These are phyloP conservation scores for Sclerotiophoma versabilis DNA, from an alignment of 2,329 filamentous ascomycete genomes.

Conservation along the genomic window DNA sequence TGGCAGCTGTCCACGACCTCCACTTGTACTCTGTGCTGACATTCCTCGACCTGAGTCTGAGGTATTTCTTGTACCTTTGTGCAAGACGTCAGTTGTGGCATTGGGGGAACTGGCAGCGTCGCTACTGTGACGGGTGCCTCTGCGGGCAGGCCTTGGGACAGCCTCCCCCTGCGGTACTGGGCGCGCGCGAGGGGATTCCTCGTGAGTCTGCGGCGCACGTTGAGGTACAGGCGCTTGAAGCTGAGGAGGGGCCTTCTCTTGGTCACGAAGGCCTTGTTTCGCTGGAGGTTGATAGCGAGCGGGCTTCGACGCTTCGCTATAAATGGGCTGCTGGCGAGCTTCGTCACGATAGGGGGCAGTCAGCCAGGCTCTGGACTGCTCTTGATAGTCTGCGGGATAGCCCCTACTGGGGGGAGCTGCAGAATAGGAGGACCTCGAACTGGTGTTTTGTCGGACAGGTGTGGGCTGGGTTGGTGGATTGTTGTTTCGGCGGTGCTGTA, in stretches of 20 bases:
- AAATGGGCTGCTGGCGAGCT: slow-evolving; percentile 22
- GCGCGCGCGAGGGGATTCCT: slow-evolving; percentile 22
- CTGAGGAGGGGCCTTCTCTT: slow-evolving; percentile 22
- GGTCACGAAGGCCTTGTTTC: slow-evolving; percentile 24
- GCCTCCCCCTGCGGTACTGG: slow-evolving; percentile 19
- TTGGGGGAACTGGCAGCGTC: too few species aligned
- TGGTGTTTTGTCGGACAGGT: not conserved
- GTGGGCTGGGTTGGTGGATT: slow-evolving; percentile 9
- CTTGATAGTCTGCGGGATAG: not conserved
- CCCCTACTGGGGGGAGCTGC: not conserved
- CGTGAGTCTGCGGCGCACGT: slow-evolving; percentile 25
- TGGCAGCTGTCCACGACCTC: too few species aligned
- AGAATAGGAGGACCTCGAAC: not conserved
- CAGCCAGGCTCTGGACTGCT: not conserved
- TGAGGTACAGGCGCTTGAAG: slow-evolving; percentile 22
- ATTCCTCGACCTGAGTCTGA: too few species aligned
- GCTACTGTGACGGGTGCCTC: slow-evolving; percentile 7
- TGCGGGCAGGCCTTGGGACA: slow-evolving; percentile 18
- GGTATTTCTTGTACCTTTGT: too few species aligned
- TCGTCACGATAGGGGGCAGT: not conserved
- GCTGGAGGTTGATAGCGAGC: slow-evolving; percentile 27
- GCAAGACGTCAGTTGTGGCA: too few species aligned
- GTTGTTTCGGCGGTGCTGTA: slow-evolving; percentile 14
- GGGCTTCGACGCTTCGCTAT: slow-evolving; percentile 24
- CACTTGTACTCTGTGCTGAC: too few species aligned